phyloP scores from a whole-genome alignment of 1,284 basidiomycete genomes.

The Hortiboletus rubellus region DNA sequence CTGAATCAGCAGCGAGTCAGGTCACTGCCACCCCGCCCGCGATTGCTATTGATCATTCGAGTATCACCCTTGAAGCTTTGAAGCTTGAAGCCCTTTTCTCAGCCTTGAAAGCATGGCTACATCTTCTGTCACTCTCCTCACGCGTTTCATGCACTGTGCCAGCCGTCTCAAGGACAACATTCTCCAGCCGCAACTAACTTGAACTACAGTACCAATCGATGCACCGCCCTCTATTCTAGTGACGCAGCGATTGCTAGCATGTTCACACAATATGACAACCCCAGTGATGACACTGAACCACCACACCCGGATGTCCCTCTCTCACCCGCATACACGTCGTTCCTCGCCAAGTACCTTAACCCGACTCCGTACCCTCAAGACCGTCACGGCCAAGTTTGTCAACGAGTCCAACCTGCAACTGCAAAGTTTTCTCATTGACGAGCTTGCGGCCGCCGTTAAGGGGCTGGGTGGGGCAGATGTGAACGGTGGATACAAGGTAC shows the following conservation, averaged over 20 bases:
- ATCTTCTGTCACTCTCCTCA: no score
- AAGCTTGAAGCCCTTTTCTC: no score
- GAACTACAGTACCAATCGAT: no score
- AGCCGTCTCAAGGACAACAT: no score
- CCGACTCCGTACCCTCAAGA: constrained; percentile 81
- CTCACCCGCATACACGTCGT: constrained; percentile 60
- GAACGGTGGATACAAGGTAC: constrained; percentile 63
- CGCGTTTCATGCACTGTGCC: no score
- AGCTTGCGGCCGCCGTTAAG: constrained; percentile 70
- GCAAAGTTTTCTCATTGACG: constrained; percentile 77
- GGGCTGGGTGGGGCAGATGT: constrained; percentile 65
- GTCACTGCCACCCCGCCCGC: no score
- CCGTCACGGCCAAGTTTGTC: constrained; percentile 81
- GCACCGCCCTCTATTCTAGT: no score
- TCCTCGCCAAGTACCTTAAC: constrained; percentile 84
- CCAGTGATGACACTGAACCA: constrained; percentile 38
- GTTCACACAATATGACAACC: constrained; percentile 59
- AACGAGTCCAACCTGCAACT: constrained; percentile 89
- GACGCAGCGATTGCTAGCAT: constrained; percentile 19
- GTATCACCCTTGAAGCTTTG: no score
- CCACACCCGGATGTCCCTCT: constrained; percentile 46
- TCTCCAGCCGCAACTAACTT: no score
- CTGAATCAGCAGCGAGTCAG: no score
- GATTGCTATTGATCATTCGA: no score
- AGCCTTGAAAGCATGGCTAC: no score